A percentile compares a stretch with the other conserved stretches of the same genome.
Evolutionary conservation across 345 rosid species (phyloP).

Genomic region (Cardamine resedifolia): DNA sequence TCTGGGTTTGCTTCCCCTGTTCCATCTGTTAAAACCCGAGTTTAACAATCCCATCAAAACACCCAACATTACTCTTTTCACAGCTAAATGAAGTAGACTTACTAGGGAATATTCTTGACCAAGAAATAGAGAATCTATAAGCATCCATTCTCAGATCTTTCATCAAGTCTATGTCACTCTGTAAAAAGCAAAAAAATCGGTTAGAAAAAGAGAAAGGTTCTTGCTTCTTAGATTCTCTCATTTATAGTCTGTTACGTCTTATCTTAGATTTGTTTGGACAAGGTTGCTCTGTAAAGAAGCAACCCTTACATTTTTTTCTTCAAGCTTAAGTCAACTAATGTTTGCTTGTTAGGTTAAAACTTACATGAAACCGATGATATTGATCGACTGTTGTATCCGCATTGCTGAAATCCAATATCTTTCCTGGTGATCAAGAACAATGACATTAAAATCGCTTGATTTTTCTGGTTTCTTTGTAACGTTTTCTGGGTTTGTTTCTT

Average conservation of each 20-base stretch:
- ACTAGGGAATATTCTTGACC: conserved; percentile 92
- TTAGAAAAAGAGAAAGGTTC: conserved; percentile 2
- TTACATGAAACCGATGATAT: conserved; percentile 77
- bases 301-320: conserved; percentile 27
- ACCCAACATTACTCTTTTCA: not conserved
- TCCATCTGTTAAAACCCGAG: conserved; percentile 58
- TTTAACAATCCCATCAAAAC: conserved; percentile 5
- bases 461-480: not conserved
- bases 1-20: conserved; percentile 66
- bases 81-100: conserved; percentile 28
- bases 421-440: conserved; percentile 48
- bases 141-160: conserved; percentile 90
- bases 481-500: not conserved
- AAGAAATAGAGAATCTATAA: conserved; percentile 88
- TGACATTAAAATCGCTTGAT: not conserved
- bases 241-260: conserved; percentile 18
- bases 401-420: conserved; percentile 91
- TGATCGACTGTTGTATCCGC: conserved; percentile 93
- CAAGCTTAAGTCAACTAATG: conserved; percentile 21
- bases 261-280: conserved; percentile 22
- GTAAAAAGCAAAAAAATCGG: conserved; percentile 21
- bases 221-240: conserved; percentile 26
- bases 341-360: not conserved
- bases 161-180: conserved; percentile 84
- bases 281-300: conserved; percentile 34